Percentiles rank a stretch among this genome's conserved stretches.
These are phyloP conservation scores for Penicillium crustosum DNA, from an alignment of 2,329 filamentous ascomycete species.

Conservation along the genomic window DNA sequence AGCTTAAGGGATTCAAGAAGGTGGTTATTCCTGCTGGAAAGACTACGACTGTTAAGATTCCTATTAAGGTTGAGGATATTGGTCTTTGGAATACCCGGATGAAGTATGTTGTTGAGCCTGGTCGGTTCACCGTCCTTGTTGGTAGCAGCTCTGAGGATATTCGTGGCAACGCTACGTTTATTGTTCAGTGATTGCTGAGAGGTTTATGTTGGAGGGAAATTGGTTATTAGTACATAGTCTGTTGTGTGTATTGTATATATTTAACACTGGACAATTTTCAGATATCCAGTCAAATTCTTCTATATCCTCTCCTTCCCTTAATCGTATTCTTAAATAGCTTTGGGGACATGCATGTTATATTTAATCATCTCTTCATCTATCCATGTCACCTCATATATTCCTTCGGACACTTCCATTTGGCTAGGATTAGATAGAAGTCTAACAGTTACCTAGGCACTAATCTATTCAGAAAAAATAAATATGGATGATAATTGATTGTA, in stretches of 20 bases:
- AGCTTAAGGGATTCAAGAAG: slow-evolving; percentile 68
- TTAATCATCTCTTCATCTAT: background rate
- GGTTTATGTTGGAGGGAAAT: background rate
- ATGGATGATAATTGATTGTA: background rate
- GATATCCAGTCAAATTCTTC: background rate
- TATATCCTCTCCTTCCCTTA: no score
- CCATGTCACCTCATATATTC: background rate
- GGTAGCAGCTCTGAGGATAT: slow-evolving; percentile 52
- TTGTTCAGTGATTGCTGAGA: slow-evolving; percentile 20
- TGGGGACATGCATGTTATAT: no score
- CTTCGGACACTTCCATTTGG: no score
- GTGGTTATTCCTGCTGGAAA: slow-evolving; percentile 60
- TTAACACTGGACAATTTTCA: background rate
- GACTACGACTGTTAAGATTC: slow-evolving; percentile 55
- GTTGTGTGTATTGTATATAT: background rate
- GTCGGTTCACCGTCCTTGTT: slow-evolving; percentile 63
- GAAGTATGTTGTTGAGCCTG: slow-evolving; percentile 72
- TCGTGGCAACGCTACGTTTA: slow-evolving; percentile 34
- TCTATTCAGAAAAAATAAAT: background rate
- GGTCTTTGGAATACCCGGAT: slow-evolving; percentile 61
- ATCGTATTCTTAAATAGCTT: no score
- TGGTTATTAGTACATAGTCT: background rate
- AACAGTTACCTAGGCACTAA: background rate
- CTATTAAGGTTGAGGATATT: slow-evolving; percentile 52
- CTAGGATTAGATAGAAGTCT: background rate